These are phyloP conservation scores for Sporisorium graminicola DNA, from an alignment of 1,284 basidiomycete species.

Conservation along the genomic window DNA sequence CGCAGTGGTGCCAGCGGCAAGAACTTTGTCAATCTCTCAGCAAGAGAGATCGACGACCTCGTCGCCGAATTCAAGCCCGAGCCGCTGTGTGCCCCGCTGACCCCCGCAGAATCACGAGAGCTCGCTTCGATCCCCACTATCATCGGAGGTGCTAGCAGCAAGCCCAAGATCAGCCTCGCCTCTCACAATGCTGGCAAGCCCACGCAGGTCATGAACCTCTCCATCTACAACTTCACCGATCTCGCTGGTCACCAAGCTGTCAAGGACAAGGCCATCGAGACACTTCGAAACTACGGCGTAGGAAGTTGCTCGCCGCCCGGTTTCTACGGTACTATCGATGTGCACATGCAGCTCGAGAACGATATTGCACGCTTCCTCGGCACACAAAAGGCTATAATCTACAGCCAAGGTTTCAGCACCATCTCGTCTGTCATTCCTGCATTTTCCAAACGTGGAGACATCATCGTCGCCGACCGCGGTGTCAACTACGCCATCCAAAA, in stretches of 20 bases:
- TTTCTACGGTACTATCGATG: conserved; percentile 97
- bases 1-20: conserved; percentile 86
- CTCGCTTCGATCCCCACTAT: conserved; percentile 83
- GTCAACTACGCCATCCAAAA: conserved; percentile 97
- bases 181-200: conserved; percentile 74
- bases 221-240: conserved; percentile 92
- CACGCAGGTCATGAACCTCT: conserved; percentile 87
- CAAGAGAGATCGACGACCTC: conserved; percentile 97
- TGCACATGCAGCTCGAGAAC: conserved; percentile 88
- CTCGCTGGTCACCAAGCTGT: conserved; percentile 88
- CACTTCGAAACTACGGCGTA: conserved; percentile 90
- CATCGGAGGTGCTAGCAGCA: conserved; percentile 79
- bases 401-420: conserved; percentile 93
- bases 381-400: conserved; percentile 88
- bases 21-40: conserved; percentile 86
- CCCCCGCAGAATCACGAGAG: conserved; percentile 77
- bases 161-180: conserved; percentile 81
- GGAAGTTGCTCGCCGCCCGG: conserved; percentile 96
- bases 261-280: conserved; percentile 86
- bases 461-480: conserved; percentile 95
- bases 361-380: conserved; percentile 92
- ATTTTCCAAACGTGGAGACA: conserved; percentile 96
- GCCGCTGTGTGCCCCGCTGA: conserved; percentile 79
- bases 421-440: conserved; percentile 95
- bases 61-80: conserved; percentile 96